A percentile compares a stretch with the other conserved stretches of the same genome.
These are phyloP conservation scores for Epichloe scottii DNA, from an alignment of 2,329 filamentous ascomycete species.

Conservation along the genomic window DNA sequence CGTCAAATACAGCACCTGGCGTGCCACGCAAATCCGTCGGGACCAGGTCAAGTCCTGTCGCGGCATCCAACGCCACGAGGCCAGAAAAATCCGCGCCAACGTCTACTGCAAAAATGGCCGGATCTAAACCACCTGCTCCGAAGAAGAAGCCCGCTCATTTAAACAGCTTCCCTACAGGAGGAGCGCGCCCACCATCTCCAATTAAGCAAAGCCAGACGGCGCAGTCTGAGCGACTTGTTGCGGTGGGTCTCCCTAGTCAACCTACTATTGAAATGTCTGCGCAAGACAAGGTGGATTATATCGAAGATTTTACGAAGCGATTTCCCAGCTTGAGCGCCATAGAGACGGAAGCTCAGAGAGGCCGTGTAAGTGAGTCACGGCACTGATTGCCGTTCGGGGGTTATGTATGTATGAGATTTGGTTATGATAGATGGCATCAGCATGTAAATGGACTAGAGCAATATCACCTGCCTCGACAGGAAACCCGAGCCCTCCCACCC, in stretches of 20 bases:
- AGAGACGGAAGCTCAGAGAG: slow-evolving; percentile 63
- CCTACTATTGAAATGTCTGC: slow-evolving; percentile 41
- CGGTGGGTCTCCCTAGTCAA: slow-evolving; percentile 33
- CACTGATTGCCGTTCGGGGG: slow-evolving; percentile 9
- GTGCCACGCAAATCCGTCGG: slow-evolving; percentile 37
- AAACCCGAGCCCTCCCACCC: no score
- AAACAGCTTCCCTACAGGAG: slow-evolving; percentile 39
- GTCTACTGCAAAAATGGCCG: slow-evolving; percentile 13
- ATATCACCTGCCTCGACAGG: no score
- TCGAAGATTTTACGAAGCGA: slow-evolving; percentile 63
- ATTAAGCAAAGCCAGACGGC: slow-evolving; percentile 23
- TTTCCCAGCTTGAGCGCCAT: slow-evolving; percentile 77
- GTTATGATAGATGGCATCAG: slow-evolving; percentile 5
- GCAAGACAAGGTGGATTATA: slow-evolving; percentile 51
- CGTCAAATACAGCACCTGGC: slow-evolving; percentile 28
- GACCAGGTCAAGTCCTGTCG: neutral
- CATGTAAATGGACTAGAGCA: slow-evolving; percentile 1
- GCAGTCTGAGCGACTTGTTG: slow-evolving; percentile 27
- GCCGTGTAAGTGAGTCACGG: slow-evolving; percentile 18
- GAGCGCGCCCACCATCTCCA: slow-evolving; percentile 30
- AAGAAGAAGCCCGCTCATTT: slow-evolving; percentile 51
- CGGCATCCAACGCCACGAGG: neutral
- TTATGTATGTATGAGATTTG: neutral
- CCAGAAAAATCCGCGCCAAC: slow-evolving; percentile 3
- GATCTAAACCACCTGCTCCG: slow-evolving; percentile 38